Evolutionary conservation across 768 basidiomycete species (phyloP).

Genomic region (Termitomyces bulborhizus): DNA sequence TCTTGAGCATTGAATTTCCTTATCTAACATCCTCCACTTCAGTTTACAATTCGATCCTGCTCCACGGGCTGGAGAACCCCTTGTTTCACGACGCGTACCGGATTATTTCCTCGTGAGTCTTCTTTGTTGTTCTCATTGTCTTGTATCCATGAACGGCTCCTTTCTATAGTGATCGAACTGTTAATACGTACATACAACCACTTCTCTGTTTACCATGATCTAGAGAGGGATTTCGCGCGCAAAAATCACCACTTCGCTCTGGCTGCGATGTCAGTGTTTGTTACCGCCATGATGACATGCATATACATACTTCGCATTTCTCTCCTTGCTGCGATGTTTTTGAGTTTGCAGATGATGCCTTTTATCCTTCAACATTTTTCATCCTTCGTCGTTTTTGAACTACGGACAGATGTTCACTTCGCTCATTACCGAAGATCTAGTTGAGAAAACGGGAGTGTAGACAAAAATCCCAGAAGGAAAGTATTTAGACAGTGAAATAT

Average conservation of each 20-base stretch:
- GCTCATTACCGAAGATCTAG: neutral
- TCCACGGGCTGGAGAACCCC: constrained; percentile 95
- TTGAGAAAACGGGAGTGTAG: neutral
- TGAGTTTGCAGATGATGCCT: neutral
- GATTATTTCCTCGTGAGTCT: constrained; percentile 87
- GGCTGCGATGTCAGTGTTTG: neutral
- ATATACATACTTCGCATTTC: neutral
- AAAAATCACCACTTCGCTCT: constrained; percentile 8
- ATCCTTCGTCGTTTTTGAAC: constrained; percentile 2
- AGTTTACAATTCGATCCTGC: constrained; percentile 99
- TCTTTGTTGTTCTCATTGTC: neutral
- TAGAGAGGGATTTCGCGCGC: constrained; percentile 15
- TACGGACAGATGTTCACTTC: constrained; percentile 2
- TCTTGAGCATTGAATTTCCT: neutral
- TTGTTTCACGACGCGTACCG: constrained; percentile 92
- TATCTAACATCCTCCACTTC: neutral
- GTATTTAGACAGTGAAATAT: neutral
- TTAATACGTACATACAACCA: constrained; percentile 21
- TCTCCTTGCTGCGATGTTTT: neutral
- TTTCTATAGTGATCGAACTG: constrained; percentile 16
- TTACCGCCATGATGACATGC: constrained; percentile 3
- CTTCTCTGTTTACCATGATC: constrained; percentile 19
- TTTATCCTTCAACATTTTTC: neutral
- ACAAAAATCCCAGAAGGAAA: neutral
- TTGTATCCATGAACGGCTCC: neutral